Base-by-base conservation (phyloP, 371 early-diverging fungal genomes). In the Astathelohania contejeani region DNA sequence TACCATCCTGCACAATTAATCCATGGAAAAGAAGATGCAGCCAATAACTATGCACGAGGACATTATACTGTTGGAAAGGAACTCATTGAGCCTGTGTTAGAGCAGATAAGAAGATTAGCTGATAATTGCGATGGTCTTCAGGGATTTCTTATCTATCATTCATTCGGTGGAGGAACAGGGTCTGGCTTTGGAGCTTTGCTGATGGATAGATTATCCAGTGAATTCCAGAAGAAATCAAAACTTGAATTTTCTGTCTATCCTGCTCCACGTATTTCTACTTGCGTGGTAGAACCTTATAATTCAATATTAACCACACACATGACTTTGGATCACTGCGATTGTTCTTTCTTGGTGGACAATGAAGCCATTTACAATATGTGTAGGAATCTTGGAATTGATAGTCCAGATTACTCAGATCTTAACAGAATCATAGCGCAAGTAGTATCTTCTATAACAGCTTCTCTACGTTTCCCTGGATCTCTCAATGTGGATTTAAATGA, bases 21-120 rank as follows among this genome's bases (percentile, higher is more conserved):
- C 77, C 83, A 83, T 61, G 93, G 93, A 69, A 90, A 91, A 80
- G 92, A 91, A 76, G 93, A 91, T 77, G 95, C 95, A 28, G 95
- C 92, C 71, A 92, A 95, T 82, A 92, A 92, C 84, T 95, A 91
- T 74, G 95, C 95, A 49, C 84, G 92, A 81, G 95, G 95, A 71
- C 90, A 95, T 80, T 95, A 92, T 81, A 92, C 95, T 52, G 83
- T 90, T 60, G 95, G 95, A 58, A 90, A 90, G 81, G 90, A 90
- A 74, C 82, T 90, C 49, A 84, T 92, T 58, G 95, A 94, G 78
- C 74, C 79, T 47, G 89, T 88, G 49, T 79, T 91, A 53, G 92
- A 94, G 75, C 85, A 89, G 68, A 84, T 94, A 75, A 83, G 91
- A 73, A 88, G 85, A 79, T 79, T 90, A 51, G 85, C 89, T 38